Conservation (phyloP, 225 moss, liverwort and hornwort species). For the Straminergon stramineum region DNA sequence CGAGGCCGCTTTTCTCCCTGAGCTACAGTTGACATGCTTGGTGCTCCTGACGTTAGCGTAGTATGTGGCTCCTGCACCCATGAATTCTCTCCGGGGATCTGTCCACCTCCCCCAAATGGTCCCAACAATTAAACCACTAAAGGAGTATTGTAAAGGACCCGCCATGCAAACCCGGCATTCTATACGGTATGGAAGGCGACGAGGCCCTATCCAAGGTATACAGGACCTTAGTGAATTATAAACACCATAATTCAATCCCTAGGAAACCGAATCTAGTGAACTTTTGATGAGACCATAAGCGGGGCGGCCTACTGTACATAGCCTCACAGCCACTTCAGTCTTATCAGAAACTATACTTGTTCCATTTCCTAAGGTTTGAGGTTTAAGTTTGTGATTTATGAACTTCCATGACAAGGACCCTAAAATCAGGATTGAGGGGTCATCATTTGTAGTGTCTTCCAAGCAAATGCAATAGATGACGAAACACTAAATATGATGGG, state of each 20-base stretch:
- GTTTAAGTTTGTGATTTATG: background rate
- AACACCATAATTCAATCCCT: background rate
- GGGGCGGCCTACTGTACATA: background rate
- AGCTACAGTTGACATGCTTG: slow-evolving; percentile 1
- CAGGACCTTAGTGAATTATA: background rate
- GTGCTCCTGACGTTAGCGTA: background rate
- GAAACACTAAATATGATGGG: background rate
- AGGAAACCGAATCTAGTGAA: background rate
- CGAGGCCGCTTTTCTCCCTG: slow-evolving; percentile 44
- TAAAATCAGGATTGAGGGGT: background rate
- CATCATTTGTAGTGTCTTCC: background rate
- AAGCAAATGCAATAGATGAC: background rate
- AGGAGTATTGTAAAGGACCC: too few relatives aligned
- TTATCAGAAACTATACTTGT: background rate
- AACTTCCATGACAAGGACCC: background rate
- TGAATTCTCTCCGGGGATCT: slow-evolving; percentile 89
- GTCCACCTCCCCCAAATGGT: background rate
- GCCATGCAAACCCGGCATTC: background rate
- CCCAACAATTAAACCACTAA: background rate
- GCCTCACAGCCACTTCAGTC: background rate
- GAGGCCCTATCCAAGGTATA: background rate
- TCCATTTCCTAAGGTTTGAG: background rate
- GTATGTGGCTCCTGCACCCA: slow-evolving; percentile 75
- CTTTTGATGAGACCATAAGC: background rate
- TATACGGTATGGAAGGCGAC: background rate